phyloP scores from a whole-genome alignment of 495 filamentous ascomycete species.

The Aspergillus cristatus region DNA sequence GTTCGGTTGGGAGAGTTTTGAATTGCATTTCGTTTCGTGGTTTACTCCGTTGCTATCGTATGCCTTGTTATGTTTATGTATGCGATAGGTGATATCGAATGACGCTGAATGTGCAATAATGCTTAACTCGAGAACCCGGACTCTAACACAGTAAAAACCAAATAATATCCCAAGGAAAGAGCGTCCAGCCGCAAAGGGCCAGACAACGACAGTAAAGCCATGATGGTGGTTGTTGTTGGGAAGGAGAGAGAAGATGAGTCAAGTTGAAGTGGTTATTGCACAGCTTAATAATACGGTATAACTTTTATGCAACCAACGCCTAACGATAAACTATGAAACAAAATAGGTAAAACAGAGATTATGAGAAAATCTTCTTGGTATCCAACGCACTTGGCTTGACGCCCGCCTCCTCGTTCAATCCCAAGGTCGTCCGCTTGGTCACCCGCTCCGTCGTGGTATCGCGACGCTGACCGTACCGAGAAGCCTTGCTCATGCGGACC shows the following conservation, averaged over 20 bases:
- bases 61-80: constrained; percentile 5
- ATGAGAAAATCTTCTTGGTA: constrained; percentile 74
- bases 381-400: constrained; percentile 64
- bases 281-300: too few relatives aligned
- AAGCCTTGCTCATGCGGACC: constrained; percentile 61
- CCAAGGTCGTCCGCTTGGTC: constrained; percentile 66
- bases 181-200: constrained; percentile 22
- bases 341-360: constrained; percentile 13
- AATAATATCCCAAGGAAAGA: constrained; percentile 19
- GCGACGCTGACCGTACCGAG: constrained; percentile 59
- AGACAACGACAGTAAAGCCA: constrained; percentile 20
- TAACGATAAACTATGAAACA: too few relatives aligned
- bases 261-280: constrained; percentile 1
- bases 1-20: constrained; percentile 49
- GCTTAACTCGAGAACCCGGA: constrained; percentile 61
- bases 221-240: constrained; percentile 9
- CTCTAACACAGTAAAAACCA: constrained; percentile 40
- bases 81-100: neutral
- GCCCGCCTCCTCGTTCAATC: constrained; percentile 54
- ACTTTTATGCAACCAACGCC: too few relatives aligned
- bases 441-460: constrained; percentile 64
- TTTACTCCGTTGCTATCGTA: neutral
- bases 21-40: constrained; percentile 32
- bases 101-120: constrained; percentile 1
- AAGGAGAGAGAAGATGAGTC: too few relatives aligned